A percentile compares a stretch with the other conserved stretches of the same genome.
Conservation (phyloP, 331 rosid species). For the Malus hybrid region DNA sequence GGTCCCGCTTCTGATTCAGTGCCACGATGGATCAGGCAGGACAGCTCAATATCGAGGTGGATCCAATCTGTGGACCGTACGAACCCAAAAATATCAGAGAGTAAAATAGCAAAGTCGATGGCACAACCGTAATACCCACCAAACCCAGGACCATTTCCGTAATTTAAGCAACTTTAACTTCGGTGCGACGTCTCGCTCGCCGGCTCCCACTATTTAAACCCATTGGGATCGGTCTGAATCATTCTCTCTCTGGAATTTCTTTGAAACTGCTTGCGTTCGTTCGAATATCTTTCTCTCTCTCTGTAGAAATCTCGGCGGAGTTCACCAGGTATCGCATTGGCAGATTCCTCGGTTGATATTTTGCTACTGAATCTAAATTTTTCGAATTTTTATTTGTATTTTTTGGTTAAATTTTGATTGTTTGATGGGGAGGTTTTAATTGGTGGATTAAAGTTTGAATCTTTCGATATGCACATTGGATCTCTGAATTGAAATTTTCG, state of each 20-base stretch:
- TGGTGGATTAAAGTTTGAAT: neutral
- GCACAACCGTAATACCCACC: slow-evolving; percentile 15
- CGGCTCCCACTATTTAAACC: slow-evolving; percentile 16
- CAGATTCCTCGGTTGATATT: neutral
- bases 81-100: neutral
- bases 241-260: neutral
- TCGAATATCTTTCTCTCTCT: slow-evolving; percentile 11
- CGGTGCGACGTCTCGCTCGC: slow-evolving; percentile 15
- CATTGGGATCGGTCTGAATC: neutral
- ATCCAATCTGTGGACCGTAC: neutral
- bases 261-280: neutral
- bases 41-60: neutral
- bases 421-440: neutral
- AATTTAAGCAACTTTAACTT: neutral
- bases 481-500: neutral
- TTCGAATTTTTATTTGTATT: too few species aligned
- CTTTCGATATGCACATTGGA: neutral
- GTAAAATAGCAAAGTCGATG: neutral
- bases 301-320: slow-evolving; percentile 2
- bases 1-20: slow-evolving; percentile 48
- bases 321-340: slow-evolving; percentile 42
- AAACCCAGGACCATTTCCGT: slow-evolving; percentile 21
- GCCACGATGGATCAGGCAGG: slow-evolving; percentile 33
- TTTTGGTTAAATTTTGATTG: neutral
- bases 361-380: slow-evolving; percentile 9